phyloP scores from a whole-genome alignment of 352 stramenopile species.

The Pythium apleroticum region DNA sequence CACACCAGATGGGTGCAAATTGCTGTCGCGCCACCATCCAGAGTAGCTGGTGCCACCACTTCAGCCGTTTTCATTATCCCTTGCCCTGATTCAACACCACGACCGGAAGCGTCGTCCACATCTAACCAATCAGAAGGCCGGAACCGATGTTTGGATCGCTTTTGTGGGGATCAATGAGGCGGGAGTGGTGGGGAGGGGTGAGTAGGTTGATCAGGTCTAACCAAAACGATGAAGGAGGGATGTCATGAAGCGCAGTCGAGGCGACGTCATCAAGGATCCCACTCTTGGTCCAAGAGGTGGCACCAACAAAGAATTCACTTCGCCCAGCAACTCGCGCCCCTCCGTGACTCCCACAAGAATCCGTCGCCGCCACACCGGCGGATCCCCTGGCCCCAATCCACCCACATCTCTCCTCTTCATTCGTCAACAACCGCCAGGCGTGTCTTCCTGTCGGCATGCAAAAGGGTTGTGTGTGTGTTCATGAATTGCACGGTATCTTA shows the following conservation, averaged over 20 bases:
- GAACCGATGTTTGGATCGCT: constrained; percentile 11
- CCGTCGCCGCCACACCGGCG: neutral
- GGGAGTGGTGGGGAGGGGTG: constrained; percentile 2
- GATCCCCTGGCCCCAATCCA: constrained; percentile 12
- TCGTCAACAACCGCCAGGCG: constrained; percentile 1
- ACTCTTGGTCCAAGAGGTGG: constrained; percentile 16
- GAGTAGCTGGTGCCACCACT: constrained; percentile 3
- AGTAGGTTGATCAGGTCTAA: neutral
- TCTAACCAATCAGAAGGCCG: neutral
- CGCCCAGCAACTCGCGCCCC: neutral
- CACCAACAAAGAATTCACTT: constrained; percentile 22
- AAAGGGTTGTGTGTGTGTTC: neutral
- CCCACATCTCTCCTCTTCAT: neutral
- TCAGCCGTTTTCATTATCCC: neutral
- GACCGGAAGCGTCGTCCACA: neutral
- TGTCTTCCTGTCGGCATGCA: neutral
- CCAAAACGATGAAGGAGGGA: neutral
- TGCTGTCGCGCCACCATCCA: constrained; percentile 7
- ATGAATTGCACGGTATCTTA: constrained; percentile 8
- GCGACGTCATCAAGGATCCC: constrained; percentile 3
- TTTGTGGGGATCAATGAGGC: constrained; percentile 1
- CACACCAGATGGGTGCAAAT: constrained; percentile 19
- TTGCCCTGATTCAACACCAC: constrained; percentile 13
- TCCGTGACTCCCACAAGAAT: neutral
- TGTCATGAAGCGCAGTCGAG: constrained; percentile 4